These are phyloP conservation scores for Suillus occidentalis DNA, from an alignment of 768 basidiomycete species.

Conservation along the genomic window DNA sequence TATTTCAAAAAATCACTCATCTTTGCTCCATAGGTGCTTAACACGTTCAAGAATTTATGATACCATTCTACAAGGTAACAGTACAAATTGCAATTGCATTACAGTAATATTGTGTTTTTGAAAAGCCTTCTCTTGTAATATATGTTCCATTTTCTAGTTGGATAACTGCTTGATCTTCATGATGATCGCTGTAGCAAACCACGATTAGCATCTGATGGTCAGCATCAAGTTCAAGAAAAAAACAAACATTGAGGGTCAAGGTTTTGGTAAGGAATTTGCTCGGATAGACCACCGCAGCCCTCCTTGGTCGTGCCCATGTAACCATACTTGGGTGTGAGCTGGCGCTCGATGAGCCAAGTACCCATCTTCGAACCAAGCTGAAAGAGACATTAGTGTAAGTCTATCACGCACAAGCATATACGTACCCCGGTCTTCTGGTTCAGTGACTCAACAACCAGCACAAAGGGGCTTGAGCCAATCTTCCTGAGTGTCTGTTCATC, in stretches of 20 bases:
- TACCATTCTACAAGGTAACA: neutral
- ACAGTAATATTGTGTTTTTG: slow-evolving; percentile 6
- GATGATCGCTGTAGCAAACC: slow-evolving; percentile 40
- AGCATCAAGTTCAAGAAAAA: neutral
- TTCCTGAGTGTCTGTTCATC: slow-evolving; percentile 78
- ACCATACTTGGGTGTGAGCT: slow-evolving; percentile 74
- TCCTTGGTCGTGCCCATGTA: slow-evolving; percentile 83
- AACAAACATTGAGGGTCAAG: slow-evolving; percentile 75
- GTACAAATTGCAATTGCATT: slow-evolving; percentile 1
- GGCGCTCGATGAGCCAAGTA: slow-evolving; percentile 83
- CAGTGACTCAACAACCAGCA: slow-evolving; percentile 81
- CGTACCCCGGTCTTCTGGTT: slow-evolving; percentile 86
- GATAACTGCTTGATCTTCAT: slow-evolving; percentile 44
- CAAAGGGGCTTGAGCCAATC: slow-evolving; percentile 73
- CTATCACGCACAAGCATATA: neutral
- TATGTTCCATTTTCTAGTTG: slow-evolving; percentile 4
- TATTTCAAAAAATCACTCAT: neutral
- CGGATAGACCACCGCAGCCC: slow-evolving; percentile 73
- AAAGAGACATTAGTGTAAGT: neutral
- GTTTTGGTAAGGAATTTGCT: slow-evolving; percentile 81
- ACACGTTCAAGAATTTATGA: neutral
- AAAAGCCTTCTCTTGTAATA: neutral
- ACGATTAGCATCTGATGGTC: neutral
- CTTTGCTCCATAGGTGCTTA: neutral
- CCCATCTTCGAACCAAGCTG: slow-evolving; percentile 81